Conservation (phyloP, 2,329 filamentous ascomycete genomes). For the Seiridium unicorne region DNA sequence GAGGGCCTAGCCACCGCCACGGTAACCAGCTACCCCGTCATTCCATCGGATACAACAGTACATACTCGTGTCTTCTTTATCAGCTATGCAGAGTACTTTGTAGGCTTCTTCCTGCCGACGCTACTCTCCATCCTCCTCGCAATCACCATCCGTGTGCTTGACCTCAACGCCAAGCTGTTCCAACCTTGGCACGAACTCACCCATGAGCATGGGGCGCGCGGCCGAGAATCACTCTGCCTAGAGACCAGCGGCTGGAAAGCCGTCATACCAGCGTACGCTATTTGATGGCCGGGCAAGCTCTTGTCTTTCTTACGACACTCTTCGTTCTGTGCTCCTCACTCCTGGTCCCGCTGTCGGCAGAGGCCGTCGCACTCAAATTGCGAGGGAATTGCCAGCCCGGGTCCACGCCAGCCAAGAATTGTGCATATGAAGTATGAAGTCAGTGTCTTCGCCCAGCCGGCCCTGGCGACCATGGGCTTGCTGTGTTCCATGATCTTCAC, state of each 20-base stretch:
- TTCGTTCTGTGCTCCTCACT: constrained; percentile 24
- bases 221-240: constrained; percentile 28
- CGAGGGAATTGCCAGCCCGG: constrained; percentile 21
- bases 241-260: constrained; percentile 20
- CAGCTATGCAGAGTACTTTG: constrained; percentile 18
- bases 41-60: neutral
- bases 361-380: constrained; percentile 26
- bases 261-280: constrained; percentile 17
- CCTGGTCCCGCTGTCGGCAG: constrained; percentile 27
- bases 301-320: constrained; percentile 24
- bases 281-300: constrained; percentile 18
- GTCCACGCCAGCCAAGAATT: constrained; percentile 20
- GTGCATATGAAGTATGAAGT: constrained; percentile 27
- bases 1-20: constrained; percentile 19
- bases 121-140: constrained; percentile 18
- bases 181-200: constrained; percentile 37
- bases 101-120: constrained; percentile 18
- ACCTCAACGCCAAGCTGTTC: constrained; percentile 21
- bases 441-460: constrained; percentile 21
- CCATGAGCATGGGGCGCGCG: constrained; percentile 24
- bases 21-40: constrained; percentile 12
- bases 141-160: constrained; percentile 18
- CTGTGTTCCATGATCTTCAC: constrained; percentile 26
- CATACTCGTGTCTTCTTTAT: constrained; percentile 5
- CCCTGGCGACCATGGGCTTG: constrained; percentile 23